Evolutionary conservation across 306 rosid genomes (phyloP).

Genomic region (Fragaria ananassa): DNA sequence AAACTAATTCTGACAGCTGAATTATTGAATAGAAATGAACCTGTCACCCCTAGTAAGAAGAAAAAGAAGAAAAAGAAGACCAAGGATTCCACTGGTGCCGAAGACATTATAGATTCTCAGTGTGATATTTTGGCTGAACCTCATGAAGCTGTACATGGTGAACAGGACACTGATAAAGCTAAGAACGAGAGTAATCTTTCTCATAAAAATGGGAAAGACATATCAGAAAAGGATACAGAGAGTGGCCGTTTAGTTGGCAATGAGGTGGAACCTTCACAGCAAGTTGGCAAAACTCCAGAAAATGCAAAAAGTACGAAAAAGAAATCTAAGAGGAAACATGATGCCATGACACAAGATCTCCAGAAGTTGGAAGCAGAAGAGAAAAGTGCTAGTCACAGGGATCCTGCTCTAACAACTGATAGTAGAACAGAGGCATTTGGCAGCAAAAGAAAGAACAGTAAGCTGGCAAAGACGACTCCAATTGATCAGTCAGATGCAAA

Average conservation of each 20-base stretch:
- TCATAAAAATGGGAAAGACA: slow-evolving; percentile 29
- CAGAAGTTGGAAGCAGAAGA: slow-evolving; percentile 35
- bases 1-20: slow-evolving; percentile 33
- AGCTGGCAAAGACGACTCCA: slow-evolving; percentile 18
- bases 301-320: slow-evolving; percentile 30
- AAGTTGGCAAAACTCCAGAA: slow-evolving; percentile 31
- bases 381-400: slow-evolving; percentile 24
- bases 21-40: slow-evolving; percentile 25
- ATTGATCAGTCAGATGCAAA: slow-evolving; percentile 24
- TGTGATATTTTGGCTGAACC: slow-evolving; percentile 28
- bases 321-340: slow-evolving; percentile 47
- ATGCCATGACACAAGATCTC: slow-evolving; percentile 28
- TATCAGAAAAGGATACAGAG: slow-evolving; percentile 27
- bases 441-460: slow-evolving; percentile 19
- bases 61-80: slow-evolving; percentile 36
- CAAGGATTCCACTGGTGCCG: slow-evolving; percentile 30
- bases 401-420: slow-evolving; percentile 25
- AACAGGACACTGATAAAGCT: slow-evolving; percentile 30
- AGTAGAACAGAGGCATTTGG: slow-evolving; percentile 11
- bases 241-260: slow-evolving; percentile 20
- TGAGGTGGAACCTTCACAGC: slow-evolving; percentile 32
- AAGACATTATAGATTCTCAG: slow-evolving; percentile 29
- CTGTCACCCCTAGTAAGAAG: slow-evolving; percentile 32
- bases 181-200: slow-evolving; percentile 35
- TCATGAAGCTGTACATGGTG: slow-evolving; percentile 28